Conservation (phyloP, 129 eudicot species). For the Ambrosia artemisiifolia region DNA sequence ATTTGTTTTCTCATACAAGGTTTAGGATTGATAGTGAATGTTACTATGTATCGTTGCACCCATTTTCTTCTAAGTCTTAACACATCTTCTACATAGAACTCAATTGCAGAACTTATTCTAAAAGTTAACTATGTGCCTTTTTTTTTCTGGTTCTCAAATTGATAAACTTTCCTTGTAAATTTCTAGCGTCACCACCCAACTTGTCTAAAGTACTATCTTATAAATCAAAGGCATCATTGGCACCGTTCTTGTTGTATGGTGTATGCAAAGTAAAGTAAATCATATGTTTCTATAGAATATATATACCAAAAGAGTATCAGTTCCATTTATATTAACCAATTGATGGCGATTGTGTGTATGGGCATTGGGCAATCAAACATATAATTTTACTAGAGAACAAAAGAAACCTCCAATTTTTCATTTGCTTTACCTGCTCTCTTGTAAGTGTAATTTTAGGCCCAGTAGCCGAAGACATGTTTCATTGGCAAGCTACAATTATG, state of each 20-base stretch:
- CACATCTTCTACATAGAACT: not conserved
- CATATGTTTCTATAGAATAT: not conserved
- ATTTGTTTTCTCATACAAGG: not conserved
- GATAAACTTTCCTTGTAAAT: not conserved
- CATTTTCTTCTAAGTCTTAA: not conserved
- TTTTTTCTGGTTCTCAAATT: not conserved
- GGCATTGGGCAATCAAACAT: not conserved
- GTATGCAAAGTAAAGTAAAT: not conserved
- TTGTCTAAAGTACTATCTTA: not conserved
- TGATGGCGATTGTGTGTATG: constrained; percentile 4
- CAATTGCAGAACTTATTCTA: too few species aligned
- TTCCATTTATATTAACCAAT: not conserved
- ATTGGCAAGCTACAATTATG: constrained; percentile 72
- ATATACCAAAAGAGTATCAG: not conserved
- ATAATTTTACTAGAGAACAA: not conserved
- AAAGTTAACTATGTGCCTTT: too few species aligned
- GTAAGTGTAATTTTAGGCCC: constrained; percentile 50
- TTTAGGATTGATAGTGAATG: not conserved
- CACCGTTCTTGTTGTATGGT: not conserved
- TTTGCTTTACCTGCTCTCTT: constrained; percentile 11
- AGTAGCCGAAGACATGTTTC: constrained; percentile 72
- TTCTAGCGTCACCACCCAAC: not conserved
- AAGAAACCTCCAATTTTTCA: not conserved
- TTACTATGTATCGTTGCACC: too few species aligned
- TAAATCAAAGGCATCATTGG: not conserved